Evolutionary conservation across 805 yeast species (phyloP), one percentile per base, ranked within the genome.

Genomic region (Scheffersomyces coipomensis): DNA sequence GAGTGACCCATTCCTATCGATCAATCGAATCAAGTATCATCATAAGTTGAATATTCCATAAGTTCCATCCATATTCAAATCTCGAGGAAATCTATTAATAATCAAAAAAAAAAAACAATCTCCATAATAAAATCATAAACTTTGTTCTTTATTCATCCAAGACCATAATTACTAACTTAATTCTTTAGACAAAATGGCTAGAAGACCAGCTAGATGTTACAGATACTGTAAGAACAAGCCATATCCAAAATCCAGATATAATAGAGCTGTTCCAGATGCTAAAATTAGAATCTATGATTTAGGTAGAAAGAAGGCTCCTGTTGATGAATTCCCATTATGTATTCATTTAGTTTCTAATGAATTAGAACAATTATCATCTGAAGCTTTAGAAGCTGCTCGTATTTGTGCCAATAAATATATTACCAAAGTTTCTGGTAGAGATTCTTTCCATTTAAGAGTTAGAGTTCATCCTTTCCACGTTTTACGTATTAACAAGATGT

Each of bases 181-280:
- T 26, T 10, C 35, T 24, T 34, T 45, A 62, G 70, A 73, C 81
- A 87, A 84, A 73, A 91, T 91, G 98, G 97, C 98, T 76, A 89
- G 98, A 82, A 91, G 98, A 86, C 99, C 99, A 78, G 99, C 99
- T 84, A 88, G 98, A 85, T 93, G 99, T 83, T 93, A 93, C 97
- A 89, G 99, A 83, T 93, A 91, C 95, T 95, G 97, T 87, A 93
- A 93, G 88, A 93, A 93, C 96, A 93, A 93, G 84, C 99, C 99
- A 69, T 93, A 83, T 87, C 99, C 99, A 81, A 93, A 93, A 85
- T 90, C 98, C 68, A 90, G 99, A 81, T 93, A 90, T 89, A 93
- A 93, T 91, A 91, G 99, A 85, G 98, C 97, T 79, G 99, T 93
- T 71, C 99, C 99, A 78, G 99, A 93, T 78, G 83, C 98, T 64